These are phyloP conservation scores for Scheffersomyces cryptocercus DNA, from an alignment of 1,139 yeast genomes.

Conservation along the genomic window DNA sequence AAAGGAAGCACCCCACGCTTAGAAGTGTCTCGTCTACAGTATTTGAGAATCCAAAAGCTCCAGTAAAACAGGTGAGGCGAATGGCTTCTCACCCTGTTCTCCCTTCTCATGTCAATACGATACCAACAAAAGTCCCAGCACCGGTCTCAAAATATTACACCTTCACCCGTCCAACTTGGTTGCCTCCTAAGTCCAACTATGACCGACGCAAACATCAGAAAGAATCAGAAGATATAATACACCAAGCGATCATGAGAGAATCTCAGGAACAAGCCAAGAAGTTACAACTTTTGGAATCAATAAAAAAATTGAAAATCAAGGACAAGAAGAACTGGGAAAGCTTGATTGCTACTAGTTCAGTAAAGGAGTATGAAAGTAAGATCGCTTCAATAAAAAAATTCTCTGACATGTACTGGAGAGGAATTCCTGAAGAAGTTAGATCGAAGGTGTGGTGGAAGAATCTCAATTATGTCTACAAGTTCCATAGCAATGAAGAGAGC, in stretches of 20 bases:
- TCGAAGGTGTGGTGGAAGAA: conserved; percentile 50
- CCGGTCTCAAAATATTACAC: conserved; percentile 31
- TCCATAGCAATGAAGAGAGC: not conserved
- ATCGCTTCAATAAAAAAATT: conserved; percentile 15
- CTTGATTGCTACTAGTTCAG: conserved; percentile 23
- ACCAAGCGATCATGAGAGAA: conserved; percentile 47
- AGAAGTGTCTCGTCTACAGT: not conserved
- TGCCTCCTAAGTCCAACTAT: conserved; percentile 62
- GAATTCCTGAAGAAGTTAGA: conserved; percentile 53
- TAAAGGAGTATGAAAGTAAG: conserved; percentile 24
- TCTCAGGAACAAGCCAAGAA: conserved; percentile 31
- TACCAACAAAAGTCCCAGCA: conserved; percentile 4
- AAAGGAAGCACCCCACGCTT: too few species aligned
- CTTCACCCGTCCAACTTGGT: conserved; percentile 61
- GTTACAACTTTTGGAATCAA: conserved; percentile 24
- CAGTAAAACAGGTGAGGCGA: not conserved
- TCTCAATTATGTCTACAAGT: conserved; percentile 3
- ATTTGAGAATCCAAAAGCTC: not conserved
- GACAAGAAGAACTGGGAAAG: conserved; percentile 49
- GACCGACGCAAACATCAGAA: conserved; percentile 58
- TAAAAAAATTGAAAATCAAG: conserved; percentile 26
- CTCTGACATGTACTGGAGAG: conserved; percentile 69
- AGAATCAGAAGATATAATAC: conserved; percentile 54
- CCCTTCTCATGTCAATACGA: conserved; percentile 1
- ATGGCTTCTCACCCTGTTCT: not conserved